Base-by-base conservation (phyloP, 306 rosid species). In the Prunus mongolica region DNA sequence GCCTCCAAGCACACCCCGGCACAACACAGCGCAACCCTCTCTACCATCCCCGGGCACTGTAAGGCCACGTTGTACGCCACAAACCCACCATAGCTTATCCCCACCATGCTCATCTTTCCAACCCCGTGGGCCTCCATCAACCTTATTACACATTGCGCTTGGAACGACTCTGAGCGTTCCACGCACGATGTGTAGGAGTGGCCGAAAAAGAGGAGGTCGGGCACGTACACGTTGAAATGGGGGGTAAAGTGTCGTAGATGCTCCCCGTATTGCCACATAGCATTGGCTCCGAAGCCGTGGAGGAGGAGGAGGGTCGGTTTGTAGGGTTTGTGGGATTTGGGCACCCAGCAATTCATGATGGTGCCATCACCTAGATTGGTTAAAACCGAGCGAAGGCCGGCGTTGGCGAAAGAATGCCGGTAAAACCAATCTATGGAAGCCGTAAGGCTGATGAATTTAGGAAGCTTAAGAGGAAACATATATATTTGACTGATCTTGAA, bases 201-300 rank as follows among this genome's bases (percentile, higher is more conserved):
- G 3, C 96, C 97, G 70, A 92, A 92, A 88, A 92, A 92, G 24
- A 92, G 69, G 22, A 92, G 92, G 67, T 92, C 97, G 0, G 97
- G 97, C 8, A 92, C 93, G 65, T 84, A 92, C 2, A 92, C 88
- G 28, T 92, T 88, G 81, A 88, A 92, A 0, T 60, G 72, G 0
- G 75, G 1, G 6, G 76, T 77, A 51, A 92, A 83, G 24, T 82
- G 86, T 0, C 79, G 72, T 38, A 92, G 72, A 72, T 82, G 87
- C 4, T 88, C 92, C 8, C 89, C 86, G 73, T 81, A 90, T 78
- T 92, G 97, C 93, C 96, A 92, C 92, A 86, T 92, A 3, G 97
- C 97, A 2, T 87, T 90, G 66, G 96, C 96, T 11, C 96, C 97
- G 25, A 92, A 90, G 12, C 97, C 97, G 14, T 92, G 97, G 25